A percentile compares a stretch with the other conserved stretches of the same genome.
Conservation (phyloP, 2,329 filamentous ascomycete genomes). For the Xylaria sp. region DNA sequence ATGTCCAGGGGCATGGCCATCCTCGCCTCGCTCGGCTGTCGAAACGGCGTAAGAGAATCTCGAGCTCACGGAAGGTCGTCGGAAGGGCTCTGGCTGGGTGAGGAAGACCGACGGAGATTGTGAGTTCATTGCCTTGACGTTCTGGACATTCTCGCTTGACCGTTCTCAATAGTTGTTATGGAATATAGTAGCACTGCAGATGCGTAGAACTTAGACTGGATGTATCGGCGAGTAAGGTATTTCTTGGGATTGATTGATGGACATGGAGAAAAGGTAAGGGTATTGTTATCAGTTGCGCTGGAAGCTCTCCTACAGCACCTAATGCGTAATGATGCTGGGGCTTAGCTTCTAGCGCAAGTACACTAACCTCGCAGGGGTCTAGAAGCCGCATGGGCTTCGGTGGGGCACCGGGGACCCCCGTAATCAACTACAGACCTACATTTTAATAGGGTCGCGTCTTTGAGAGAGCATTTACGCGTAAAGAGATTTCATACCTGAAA, state of each 20-base stretch:
- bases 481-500: neutral
- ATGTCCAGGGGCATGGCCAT: slow-evolving; percentile 64
- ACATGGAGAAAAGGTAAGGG: neutral
- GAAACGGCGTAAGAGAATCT: slow-evolving; percentile 76
- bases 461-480: slow-evolving; percentile 38
- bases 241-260: slow-evolving; percentile 2
- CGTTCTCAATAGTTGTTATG: neutral
- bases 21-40: slow-evolving; percentile 71
- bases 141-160: slow-evolving; percentile 53
- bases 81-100: slow-evolving; percentile 55
- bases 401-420: neutral
- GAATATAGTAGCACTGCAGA: neutral
- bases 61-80: slow-evolving; percentile 69
- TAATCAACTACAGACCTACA: neutral
- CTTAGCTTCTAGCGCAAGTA: neutral
- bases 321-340: neutral
- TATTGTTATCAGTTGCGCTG: neutral
- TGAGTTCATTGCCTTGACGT: slow-evolving; percentile 59
- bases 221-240: neutral
- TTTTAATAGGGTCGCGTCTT: slow-evolving; percentile 42
- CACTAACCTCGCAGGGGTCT: slow-evolving; percentile 2
- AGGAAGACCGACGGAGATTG: slow-evolving; percentile 61
- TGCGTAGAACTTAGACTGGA: neutral
- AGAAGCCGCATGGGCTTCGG: neutral
- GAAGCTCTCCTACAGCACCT: neutral